Conservation (phyloP, 1,139 yeast genomes). For the Blastobotrys niveus region DNA sequence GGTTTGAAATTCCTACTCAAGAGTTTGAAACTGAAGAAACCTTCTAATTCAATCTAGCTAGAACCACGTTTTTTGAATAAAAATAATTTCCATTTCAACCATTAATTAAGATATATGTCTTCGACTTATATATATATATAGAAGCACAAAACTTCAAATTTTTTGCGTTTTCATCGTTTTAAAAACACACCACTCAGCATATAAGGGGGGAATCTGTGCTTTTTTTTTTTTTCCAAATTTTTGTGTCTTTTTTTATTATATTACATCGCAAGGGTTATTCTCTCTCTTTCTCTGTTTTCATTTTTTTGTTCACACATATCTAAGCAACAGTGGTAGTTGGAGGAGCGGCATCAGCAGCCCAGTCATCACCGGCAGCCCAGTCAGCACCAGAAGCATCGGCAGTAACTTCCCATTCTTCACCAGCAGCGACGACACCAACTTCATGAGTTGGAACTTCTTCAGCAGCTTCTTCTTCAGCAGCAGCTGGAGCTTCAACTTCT, state of each 20-base stretch:
- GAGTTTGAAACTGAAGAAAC: slow-evolving; percentile 32
- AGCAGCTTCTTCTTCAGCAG: slow-evolving; percentile 55
- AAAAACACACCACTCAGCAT: no score
- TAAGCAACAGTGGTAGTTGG: slow-evolving; percentile 29
- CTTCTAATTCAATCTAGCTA: slow-evolving; percentile 18
- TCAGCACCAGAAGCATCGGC: slow-evolving; percentile 50
- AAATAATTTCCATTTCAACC: no score
- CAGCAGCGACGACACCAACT: slow-evolving; percentile 53
- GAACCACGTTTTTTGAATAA: no score
- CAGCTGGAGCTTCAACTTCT: slow-evolving; percentile 86
- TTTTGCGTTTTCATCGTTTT: no score
- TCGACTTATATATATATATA: no score
- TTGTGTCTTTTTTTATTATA: neutral
- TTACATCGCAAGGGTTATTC: neutral
- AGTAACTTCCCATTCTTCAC: slow-evolving; percentile 75
- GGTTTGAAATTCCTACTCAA: slow-evolving; percentile 41
- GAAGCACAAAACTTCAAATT: no score
- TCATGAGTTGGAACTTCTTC: slow-evolving; percentile 63
- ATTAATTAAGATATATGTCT: no score
- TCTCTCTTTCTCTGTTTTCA: neutral
- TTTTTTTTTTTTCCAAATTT: neutral
- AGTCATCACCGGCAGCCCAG: slow-evolving; percentile 48
- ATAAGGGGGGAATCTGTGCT: neutral
- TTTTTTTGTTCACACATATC: slow-evolving; percentile 11
- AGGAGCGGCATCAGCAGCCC: slow-evolving; percentile 70